These are phyloP conservation scores for Loxodes magnus DNA, from an alignment of 73 alveolate species.

Conservation along the genomic window DNA sequence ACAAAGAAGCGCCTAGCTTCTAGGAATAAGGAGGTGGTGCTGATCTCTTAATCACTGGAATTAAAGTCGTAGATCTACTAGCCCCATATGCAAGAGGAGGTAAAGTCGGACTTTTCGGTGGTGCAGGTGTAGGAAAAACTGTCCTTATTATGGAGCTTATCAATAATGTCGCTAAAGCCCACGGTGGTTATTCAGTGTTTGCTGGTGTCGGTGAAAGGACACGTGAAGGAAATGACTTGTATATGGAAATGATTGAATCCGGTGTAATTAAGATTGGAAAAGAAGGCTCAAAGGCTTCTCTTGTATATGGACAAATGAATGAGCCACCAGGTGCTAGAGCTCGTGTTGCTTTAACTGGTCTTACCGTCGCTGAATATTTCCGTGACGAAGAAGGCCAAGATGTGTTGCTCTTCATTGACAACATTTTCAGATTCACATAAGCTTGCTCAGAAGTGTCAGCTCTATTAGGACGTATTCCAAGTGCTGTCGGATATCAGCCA, in stretches of 20 bases:
- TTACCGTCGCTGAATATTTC: slow-evolving; percentile 96
- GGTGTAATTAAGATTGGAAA: slow-evolving; percentile 53
- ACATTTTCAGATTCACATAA: slow-evolving; percentile 95
- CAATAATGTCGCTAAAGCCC: slow-evolving; percentile 86
- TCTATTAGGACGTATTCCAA: slow-evolving; percentile 92
- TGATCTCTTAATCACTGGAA: slow-evolving; percentile 81
- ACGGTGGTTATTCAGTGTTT: slow-evolving; percentile 95
- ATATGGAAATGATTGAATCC: slow-evolving; percentile 77
- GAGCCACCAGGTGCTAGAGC: slow-evolving; percentile 99
- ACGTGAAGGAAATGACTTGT: slow-evolving; percentile 84
- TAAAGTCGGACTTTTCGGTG: slow-evolving; percentile 83
- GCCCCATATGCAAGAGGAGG: slow-evolving; percentile 91
- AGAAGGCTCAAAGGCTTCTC: slow-evolving; percentile 79
- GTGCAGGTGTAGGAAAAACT: slow-evolving; percentile 98
- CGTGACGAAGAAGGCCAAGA: slow-evolving; percentile 95
- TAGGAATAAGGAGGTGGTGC: slow-evolving; percentile 81
- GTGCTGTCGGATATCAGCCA: slow-evolving; percentile 98
- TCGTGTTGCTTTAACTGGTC: slow-evolving; percentile 91
- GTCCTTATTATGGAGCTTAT: slow-evolving; percentile 94
- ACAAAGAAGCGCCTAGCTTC: slow-evolving; percentile 94
- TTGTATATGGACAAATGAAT: slow-evolving; percentile 96
- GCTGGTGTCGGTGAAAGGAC: slow-evolving; percentile 96
- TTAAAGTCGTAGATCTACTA: slow-evolving; percentile 91
- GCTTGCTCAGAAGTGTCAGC: slow-evolving; percentile 99
- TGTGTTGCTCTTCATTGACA: slow-evolving; percentile 93